phyloP scores from a whole-genome alignment of 2,329 filamentous ascomycete species.

The Drechslerella dactyloides region DNA sequence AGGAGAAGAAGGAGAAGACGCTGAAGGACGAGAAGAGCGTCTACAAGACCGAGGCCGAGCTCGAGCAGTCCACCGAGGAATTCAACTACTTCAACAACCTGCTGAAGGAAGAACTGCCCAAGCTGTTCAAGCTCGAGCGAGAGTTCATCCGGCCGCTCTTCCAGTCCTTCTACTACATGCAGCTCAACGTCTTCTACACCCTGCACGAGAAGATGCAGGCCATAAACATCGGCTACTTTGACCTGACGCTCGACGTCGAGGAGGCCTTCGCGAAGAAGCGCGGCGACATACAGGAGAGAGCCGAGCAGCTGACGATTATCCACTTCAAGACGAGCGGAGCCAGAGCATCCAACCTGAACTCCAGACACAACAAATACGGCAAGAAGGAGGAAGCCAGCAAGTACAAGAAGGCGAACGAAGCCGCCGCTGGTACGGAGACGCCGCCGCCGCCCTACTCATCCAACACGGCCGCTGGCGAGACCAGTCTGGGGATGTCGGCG shows the following conservation, averaged over 20 bases:
- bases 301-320: constrained; percentile 83
- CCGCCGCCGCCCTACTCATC: constrained; percentile 76
- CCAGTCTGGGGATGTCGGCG: constrained; percentile 62
- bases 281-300: constrained; percentile 80
- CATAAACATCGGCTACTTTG: constrained; percentile 97
- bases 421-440: constrained; percentile 62
- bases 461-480: constrained; percentile 56
- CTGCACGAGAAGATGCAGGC: constrained; percentile 97
- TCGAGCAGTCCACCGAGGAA: constrained; percentile 90
- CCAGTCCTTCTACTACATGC: constrained; percentile 99
- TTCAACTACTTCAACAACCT: constrained; percentile 98
- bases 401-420: constrained; percentile 54
- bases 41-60: constrained; percentile 91
- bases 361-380: constrained; percentile 63
- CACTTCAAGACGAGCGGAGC: constrained; percentile 89
- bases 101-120: constrained; percentile 92
- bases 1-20: constrained; percentile 96
- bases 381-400: constrained; percentile 55
- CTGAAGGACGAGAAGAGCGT: constrained; percentile 97
- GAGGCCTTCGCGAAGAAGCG: constrained; percentile 89
- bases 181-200: constrained; percentile 98
- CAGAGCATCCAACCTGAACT: constrained; percentile 58
- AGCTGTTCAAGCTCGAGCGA: constrained; percentile 84
- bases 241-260: constrained; percentile 86
- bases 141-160: constrained; percentile 97